Evolutionary conservation across 2,329 filamentous ascomycete genomes (phyloP).

Genomic region (Ophiosphaerella korrae): DNA sequence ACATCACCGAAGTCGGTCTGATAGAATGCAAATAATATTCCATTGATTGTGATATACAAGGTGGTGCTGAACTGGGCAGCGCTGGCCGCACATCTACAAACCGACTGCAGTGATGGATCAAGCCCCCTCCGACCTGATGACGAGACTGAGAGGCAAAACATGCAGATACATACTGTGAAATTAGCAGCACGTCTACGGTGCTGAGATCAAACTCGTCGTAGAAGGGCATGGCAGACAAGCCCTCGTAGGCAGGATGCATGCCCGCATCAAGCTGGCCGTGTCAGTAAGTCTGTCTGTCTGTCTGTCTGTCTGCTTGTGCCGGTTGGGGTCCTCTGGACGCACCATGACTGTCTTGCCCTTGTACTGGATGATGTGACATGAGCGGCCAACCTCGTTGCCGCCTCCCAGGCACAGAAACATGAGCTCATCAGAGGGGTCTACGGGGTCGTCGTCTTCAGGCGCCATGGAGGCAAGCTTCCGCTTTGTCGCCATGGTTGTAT

Average conservation of each 20-base stretch:
- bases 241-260: slow-evolving; percentile 95
- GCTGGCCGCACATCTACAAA: slow-evolving; percentile 23
- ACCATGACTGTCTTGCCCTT: slow-evolving; percentile 99
- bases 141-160: slow-evolving; percentile 20
- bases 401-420: slow-evolving; percentile 93
- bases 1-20: slow-evolving; percentile 45
- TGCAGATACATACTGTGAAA: slow-evolving; percentile 87
- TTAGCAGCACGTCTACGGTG: slow-evolving; percentile 93
- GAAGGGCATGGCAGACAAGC: slow-evolving; percentile 89
- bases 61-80: slow-evolving; percentile 22
- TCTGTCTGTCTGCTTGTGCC: not conserved
- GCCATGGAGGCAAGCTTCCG: slow-evolving; percentile 85
- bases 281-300: slow-evolving; percentile 24
- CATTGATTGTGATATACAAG: slow-evolving; percentile 49
- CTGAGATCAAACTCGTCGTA: slow-evolving; percentile 99
- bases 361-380: slow-evolving; percentile 98
- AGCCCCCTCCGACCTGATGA: slow-evolving; percentile 21
- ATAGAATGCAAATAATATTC: slow-evolving; percentile 46
- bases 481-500: slow-evolving; percentile 79
- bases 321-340: slow-evolving; percentile 39
- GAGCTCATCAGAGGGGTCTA: slow-evolving; percentile 91
- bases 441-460: slow-evolving; percentile 76
- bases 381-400: slow-evolving; percentile 95
- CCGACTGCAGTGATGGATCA: slow-evolving; percentile 44
- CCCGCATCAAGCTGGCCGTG: slow-evolving; percentile 82